A percentile compares a stretch with the other conserved stretches of the same genome.
phyloP scores from a whole-genome alignment of 306 rosid genomes.

The Lathyrus oleraceus region DNA sequence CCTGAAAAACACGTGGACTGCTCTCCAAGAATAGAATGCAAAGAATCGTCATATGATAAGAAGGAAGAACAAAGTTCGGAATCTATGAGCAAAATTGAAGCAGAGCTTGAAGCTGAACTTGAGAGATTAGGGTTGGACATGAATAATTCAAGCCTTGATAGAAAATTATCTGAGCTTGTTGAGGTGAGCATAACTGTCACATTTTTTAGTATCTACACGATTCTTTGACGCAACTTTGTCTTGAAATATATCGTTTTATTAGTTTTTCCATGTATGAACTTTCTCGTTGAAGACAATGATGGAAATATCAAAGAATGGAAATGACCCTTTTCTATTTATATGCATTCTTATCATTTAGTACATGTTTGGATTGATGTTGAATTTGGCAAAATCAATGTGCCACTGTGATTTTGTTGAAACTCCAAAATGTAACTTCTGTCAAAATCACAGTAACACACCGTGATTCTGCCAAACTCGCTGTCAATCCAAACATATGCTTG shows the following conservation, averaged over 20 bases:
- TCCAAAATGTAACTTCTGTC: not conserved
- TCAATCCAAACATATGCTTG: not conserved
- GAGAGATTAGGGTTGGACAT: slow-evolving; percentile 79
- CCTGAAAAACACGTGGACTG: slow-evolving; percentile 47
- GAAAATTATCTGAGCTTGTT: slow-evolving; percentile 53
- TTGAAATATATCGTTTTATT: not conserved
- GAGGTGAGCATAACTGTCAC: slow-evolving; percentile 57
- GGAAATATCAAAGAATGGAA: slow-evolving; percentile 14
- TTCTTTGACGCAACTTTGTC: slow-evolving; percentile 3
- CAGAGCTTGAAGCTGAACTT: slow-evolving; percentile 98
- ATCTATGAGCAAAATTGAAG: slow-evolving; percentile 83
- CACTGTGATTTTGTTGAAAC: not conserved
- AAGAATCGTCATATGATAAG: slow-evolving; percentile 44
- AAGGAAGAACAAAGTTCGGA: slow-evolving; percentile 63
- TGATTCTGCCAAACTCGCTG: not conserved
- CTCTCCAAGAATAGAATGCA: slow-evolving; percentile 40
- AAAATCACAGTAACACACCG: not conserved
- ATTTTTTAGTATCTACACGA: not conserved
- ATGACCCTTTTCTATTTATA: not conserved
- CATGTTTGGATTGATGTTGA: not conserved
- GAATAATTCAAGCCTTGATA: slow-evolving; percentile 50
- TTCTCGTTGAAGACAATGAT: not conserved
- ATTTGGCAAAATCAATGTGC: not conserved
- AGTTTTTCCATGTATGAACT: slow-evolving; percentile 24
- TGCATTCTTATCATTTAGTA: not conserved